These are phyloP conservation scores for Chalara sp. DNA, from an alignment of 2,329 filamentous ascomycete species.

Conservation along the genomic window DNA sequence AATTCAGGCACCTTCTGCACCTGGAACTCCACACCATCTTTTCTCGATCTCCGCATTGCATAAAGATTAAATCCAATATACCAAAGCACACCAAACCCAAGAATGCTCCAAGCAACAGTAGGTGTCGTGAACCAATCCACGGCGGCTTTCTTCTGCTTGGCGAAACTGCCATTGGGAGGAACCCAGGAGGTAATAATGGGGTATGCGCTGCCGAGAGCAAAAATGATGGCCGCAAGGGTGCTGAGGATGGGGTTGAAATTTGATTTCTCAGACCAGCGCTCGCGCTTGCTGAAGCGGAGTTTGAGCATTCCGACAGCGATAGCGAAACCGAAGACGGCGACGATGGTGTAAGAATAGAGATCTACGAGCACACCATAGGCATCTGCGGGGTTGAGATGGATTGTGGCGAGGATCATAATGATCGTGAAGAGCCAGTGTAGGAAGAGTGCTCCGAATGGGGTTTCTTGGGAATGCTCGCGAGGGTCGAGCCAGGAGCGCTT, in stretches of 20 bases:
- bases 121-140: conserved; percentile 7
- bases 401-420: conserved; percentile 9
- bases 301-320: not conserved
- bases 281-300: conserved; percentile 4
- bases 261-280: conserved; percentile 2
- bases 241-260: conserved; percentile 1
- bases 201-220: conserved; percentile 4
- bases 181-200: conserved; percentile 8
- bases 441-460: conserved; percentile 17
- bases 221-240: conserved; percentile 1
- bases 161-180: not conserved
- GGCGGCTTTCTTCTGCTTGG: not conserved
- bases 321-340: conserved; percentile 22
- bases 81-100: conserved; percentile 4
- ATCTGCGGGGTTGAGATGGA: not conserved
- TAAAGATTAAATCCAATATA: conserved; percentile 5
- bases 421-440: conserved; percentile 11
- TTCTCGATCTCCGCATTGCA: conserved; percentile 2
- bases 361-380: conserved; percentile 24
- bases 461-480: conserved; percentile 20
- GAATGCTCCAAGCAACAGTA: conserved; percentile 7
- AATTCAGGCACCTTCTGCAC: conserved; percentile 6
- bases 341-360: conserved; percentile 35
- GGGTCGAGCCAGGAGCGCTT: conserved; percentile 15
- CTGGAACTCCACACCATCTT: conserved; percentile 9